Conservation (phyloP, 208 protist species). For the Leishmania turanica region DNA sequence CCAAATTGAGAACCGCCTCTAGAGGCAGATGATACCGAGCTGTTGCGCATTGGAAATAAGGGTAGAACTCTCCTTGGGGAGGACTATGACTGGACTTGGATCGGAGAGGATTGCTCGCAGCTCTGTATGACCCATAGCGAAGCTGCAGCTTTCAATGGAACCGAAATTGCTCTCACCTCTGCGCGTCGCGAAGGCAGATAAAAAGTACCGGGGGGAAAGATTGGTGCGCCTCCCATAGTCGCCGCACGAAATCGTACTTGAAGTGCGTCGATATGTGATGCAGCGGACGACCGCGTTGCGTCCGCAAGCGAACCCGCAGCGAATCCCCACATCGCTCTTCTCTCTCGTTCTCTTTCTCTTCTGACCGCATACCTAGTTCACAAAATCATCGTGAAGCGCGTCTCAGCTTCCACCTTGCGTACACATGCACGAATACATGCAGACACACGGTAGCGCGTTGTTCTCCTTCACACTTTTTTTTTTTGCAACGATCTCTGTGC, state of each 20-base stretch:
- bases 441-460: not conserved
- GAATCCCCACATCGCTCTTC: not conserved
- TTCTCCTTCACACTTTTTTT: not conserved
- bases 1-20: not conserved
- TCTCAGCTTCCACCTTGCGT: not conserved
- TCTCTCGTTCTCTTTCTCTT: not conserved
- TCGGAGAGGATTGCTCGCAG: not conserved
- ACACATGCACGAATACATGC: not conserved
- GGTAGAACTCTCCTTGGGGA: not conserved
- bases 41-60: not conserved
- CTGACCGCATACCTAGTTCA: not conserved
- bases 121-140: not conserved
- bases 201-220: not conserved
- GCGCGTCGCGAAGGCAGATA: not conserved
- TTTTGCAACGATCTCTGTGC: not conserved
- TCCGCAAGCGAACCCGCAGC: not conserved
- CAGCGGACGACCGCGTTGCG: not conserved
- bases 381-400: not conserved
- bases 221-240: no score
- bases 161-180: not conserved
- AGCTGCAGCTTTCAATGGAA: not conserved
- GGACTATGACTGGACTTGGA: not conserved
- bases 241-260: no score
- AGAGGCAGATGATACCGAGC: not conserved
- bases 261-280: no score